Conservation (phyloP, 2,329 filamentous ascomycete species). For the Penicillium sp. region DNA sequence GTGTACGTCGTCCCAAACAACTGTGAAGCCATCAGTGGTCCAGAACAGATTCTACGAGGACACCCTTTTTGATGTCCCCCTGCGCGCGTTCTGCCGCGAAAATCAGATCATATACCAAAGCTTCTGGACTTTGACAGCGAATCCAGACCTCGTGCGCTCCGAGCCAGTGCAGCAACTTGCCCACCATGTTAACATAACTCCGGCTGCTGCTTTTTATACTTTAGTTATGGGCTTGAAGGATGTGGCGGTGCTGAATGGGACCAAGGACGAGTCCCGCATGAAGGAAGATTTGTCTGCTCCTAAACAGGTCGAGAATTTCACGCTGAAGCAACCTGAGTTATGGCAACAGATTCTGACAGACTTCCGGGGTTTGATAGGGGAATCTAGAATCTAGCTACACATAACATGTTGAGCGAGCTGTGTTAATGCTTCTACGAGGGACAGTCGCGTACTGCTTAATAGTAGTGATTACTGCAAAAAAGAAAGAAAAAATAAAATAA, state of each 20-base stretch:
- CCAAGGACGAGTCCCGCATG: slow-evolving; percentile 55
- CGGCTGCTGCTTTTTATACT: slow-evolving; percentile 54
- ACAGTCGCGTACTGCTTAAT: background rate
- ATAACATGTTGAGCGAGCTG: background rate
- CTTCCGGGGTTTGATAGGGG: slow-evolving; percentile 50
- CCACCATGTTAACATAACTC: slow-evolving; percentile 40
- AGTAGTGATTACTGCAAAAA: background rate
- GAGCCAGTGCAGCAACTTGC: slow-evolving; percentile 54
- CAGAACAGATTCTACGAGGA: slow-evolving; percentile 71
- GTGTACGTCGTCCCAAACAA: slow-evolving; percentile 41
- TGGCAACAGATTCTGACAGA: slow-evolving; percentile 52
- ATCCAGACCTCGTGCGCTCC: slow-evolving; percentile 52
- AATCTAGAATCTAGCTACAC: slow-evolving; percentile 13
- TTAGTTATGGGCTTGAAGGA: slow-evolving; percentile 56
- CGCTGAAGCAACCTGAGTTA: slow-evolving; percentile 45
- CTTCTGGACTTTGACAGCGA: slow-evolving; percentile 63
- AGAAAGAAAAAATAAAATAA: background rate
- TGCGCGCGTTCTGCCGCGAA: slow-evolving; percentile 59
- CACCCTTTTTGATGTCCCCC: slow-evolving; percentile 59
- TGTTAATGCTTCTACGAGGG: background rate
- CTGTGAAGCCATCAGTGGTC: slow-evolving; percentile 61
- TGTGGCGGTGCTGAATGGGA: slow-evolving; percentile 57
- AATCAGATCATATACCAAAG: slow-evolving; percentile 57
- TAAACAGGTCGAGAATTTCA: slow-evolving; percentile 43
- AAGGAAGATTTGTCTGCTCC: slow-evolving; percentile 52